phyloP scores from a whole-genome alignment of 1,139 yeast genomes.

The Candida tetrigidarum region DNA sequence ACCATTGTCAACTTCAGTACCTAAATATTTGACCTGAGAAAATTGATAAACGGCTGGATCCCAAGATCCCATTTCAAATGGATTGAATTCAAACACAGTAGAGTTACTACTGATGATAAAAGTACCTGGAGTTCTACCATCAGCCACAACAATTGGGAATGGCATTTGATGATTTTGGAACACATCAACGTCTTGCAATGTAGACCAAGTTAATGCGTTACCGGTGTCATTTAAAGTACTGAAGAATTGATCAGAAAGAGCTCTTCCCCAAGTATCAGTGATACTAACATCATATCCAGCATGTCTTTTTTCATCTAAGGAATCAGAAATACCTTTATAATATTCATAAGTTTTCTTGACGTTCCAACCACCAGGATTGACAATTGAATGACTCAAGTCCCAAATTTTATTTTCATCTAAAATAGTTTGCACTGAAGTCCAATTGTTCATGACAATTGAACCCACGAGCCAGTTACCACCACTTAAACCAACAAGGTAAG shows the following conservation, averaged over 20 bases:
- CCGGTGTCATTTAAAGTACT: slow-evolving; percentile 57
- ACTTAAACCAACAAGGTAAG: slow-evolving; percentile 78
- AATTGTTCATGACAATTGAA: slow-evolving; percentile 78
- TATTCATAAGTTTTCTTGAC: slow-evolving; percentile 58
- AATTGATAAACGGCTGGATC: slow-evolving; percentile 76
- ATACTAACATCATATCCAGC: slow-evolving; percentile 81
- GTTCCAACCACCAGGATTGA: slow-evolving; percentile 74
- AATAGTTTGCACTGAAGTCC: slow-evolving; percentile 71
- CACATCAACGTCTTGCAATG: slow-evolving; percentile 53
- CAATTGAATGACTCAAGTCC: slow-evolving; percentile 69
- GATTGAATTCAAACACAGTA: slow-evolving; percentile 77
- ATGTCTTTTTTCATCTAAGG: slow-evolving; percentile 59
- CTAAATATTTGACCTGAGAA: slow-evolving; percentile 70
- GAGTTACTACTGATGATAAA: slow-evolving; percentile 62
- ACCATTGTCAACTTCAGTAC: slow-evolving; percentile 69
- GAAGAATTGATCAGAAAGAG: slow-evolving; percentile 77
- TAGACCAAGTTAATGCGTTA: slow-evolving; percentile 68
- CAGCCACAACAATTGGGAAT: slow-evolving; percentile 78
- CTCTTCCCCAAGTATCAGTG: slow-evolving; percentile 96
- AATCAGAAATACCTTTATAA: slow-evolving; percentile 57
- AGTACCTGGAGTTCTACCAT: slow-evolving; percentile 77
- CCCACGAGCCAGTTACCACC: slow-evolving; percentile 92
- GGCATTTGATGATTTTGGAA: slow-evolving; percentile 73
- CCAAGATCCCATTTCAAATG: slow-evolving; percentile 90
- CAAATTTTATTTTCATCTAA: slow-evolving; percentile 56